Evolutionary conservation across 208 protist species (phyloP), one percentile per base, ranked within the genome.

Genomic region (Leishmania turanica): DNA sequence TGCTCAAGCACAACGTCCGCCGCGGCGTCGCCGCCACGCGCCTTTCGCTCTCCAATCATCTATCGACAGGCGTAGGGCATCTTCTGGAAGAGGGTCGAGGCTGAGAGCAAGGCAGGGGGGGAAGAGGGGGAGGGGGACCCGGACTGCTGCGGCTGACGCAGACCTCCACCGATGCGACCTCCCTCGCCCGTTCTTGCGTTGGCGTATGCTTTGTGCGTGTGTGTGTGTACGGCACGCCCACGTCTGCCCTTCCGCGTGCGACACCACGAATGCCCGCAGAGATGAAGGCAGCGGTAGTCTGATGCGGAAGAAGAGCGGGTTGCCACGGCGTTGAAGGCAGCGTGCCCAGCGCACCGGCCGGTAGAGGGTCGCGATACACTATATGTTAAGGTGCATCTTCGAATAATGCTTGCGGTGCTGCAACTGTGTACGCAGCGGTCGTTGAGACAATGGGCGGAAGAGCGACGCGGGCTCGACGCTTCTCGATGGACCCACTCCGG

Each of bases 21-120:
- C 40, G 40, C 75, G 5, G 60, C 68, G 4, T 47, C 72, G 31
- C 21, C 66, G 31, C 75, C 66, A 27, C 51, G 34, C 34, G 7
- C 31, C 11, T 80, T 80, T 19, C 75, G 31, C 47, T 84, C 80
- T 40, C 75, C 80, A 1, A 84, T 84, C 58, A 80, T 84, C 11
- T 84, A 79, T 64, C 70, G 51, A 45, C 34, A 1, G 0, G 8
- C 17, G 13, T 75, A 75, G 49, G 24, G 3, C 40, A 34, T 72
- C 8, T 7, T 51, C 24, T 51, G 68, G 40, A 72, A 53, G 65
- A 17, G 13, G 34, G 24, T 31, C 40, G 42, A 72, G 40, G 21
- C 31, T 47, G 40, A 34, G 66, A n/a, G n/a, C 5, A 65, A 9
- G 60, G 27, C n/a, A n/a, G 34, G n/a, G 65, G 66, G 45, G 45